These are phyloP conservation scores for Globisporangium barbulae DNA, from an alignment of 352 stramenopile genomes.

Conservation along the genomic window DNA sequence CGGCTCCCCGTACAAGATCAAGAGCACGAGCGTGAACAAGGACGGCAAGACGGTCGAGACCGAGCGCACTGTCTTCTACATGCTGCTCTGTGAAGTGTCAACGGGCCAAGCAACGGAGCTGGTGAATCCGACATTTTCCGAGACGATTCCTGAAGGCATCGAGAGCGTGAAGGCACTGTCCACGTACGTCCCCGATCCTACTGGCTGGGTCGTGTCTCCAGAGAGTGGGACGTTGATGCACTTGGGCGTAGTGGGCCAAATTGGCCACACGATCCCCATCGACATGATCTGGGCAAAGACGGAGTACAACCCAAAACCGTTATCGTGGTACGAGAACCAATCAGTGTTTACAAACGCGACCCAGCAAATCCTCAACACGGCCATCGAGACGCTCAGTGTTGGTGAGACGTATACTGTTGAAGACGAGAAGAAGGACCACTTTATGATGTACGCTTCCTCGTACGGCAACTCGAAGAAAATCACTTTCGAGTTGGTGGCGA, in stretches of 20 bases:
- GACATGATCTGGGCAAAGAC: conserved; percentile 56
- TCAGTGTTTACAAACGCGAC: conserved; percentile 32
- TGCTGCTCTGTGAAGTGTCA: conserved; percentile 74
- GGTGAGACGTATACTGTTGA: conserved; percentile 38
- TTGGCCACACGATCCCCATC: conserved; percentile 42
- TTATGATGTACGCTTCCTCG: conserved; percentile 28
- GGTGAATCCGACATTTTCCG: conserved; percentile 25
- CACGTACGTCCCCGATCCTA: conserved; percentile 45
- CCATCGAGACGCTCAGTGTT: conserved; percentile 40
- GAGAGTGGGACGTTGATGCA: conserved; percentile 46
- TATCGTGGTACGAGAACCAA: conserved; percentile 35
- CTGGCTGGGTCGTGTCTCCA: conserved; percentile 47
- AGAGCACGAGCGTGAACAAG: conserved; percentile 21
- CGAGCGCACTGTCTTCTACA: conserved; percentile 55
- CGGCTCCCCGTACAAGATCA: conserved; percentile 48
- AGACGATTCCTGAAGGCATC: conserved; percentile 39
- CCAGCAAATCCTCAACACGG: conserved; percentile 33
- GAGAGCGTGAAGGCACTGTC: conserved; percentile 64
- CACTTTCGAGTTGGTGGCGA: conserved; percentile 47
- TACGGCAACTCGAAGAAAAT: conserved; percentile 23
- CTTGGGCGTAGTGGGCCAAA: conserved; percentile 41
- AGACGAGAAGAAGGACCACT: conserved; percentile 28
- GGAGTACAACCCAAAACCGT: conserved; percentile 22
- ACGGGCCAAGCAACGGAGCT: conserved; percentile 42
- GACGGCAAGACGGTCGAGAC: conserved; percentile 39